These are phyloP conservation scores for Podospora pseudopauciseta DNA, from an alignment of 495 filamentous ascomycete genomes.

Conservation along the genomic window DNA sequence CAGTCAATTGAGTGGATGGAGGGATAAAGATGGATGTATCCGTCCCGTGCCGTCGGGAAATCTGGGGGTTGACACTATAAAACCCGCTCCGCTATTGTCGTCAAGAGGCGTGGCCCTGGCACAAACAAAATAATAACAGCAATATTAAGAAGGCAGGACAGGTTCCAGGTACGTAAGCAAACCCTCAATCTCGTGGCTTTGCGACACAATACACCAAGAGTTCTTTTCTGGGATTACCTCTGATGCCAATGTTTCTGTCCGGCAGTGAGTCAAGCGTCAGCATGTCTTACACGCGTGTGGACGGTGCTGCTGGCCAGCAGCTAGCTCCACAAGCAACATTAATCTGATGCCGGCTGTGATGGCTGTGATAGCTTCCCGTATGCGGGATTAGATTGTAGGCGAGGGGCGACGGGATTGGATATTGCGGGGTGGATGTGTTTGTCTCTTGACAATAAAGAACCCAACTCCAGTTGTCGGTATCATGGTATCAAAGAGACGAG, in stretches of 20 bases:
- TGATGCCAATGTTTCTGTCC: neutral
- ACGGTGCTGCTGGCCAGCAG: neutral
- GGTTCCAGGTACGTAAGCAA: neutral
- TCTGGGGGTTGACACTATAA: conserved; percentile 1
- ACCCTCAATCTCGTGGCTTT: neutral
- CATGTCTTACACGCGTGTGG: neutral
- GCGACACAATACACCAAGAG: neutral
- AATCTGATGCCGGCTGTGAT: neutral
- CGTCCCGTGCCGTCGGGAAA: conserved; percentile 6
- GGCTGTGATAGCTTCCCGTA: neutral
- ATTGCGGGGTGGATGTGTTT: neutral
- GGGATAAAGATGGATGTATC: neutral
- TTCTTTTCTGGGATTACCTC: neutral
- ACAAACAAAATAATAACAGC: neutral
- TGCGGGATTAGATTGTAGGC: neutral
- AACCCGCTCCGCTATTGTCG: neutral
- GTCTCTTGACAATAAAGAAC: neutral
- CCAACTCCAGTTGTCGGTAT: neutral
- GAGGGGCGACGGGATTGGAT: neutral
- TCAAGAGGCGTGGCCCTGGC: neutral
- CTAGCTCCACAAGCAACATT: neutral
- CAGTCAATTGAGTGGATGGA: neutral
- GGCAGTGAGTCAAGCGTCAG: neutral
- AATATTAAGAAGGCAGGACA: neutral
- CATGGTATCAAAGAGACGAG: neutral